Percentiles rank a stretch among this genome's conserved stretches.
These are phyloP conservation scores for Thraustochytrium sp. DNA, from an alignment of 352 stramenopile genomes.

Conservation along the genomic window DNA sequence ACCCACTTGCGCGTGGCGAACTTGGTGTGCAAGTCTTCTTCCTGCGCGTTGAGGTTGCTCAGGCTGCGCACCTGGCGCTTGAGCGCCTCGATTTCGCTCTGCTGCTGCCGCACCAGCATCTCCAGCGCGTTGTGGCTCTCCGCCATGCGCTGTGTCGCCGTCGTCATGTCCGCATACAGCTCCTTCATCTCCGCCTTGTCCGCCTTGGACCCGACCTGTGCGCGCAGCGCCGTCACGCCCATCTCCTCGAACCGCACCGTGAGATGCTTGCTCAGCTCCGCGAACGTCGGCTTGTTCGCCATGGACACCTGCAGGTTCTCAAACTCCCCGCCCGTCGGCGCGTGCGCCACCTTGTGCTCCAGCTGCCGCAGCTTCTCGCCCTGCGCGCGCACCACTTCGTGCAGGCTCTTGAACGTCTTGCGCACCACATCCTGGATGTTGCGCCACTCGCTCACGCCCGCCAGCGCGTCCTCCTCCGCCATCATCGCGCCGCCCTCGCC, in stretches of 20 bases:
- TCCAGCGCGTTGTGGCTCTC: conserved; percentile 30
- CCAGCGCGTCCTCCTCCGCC: conserved; percentile 34
- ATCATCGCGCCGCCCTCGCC: too few relatives aligned
- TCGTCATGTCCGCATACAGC: conserved; percentile 15
- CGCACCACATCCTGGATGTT: conserved; percentile 45
- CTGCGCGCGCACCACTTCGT: conserved; percentile 38
- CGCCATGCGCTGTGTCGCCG: conserved; percentile 20
- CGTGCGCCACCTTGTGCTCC: not conserved
- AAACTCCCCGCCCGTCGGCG: not conserved
- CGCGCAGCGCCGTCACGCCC: not conserved
- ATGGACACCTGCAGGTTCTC: conserved; percentile 30
- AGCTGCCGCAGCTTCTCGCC: conserved; percentile 24
- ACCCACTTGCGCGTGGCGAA: conserved; percentile 25
- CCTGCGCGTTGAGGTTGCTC: not conserved
- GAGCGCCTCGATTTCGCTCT: conserved; percentile 18
- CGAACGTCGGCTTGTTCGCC: conserved; percentile 42
- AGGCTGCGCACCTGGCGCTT: conserved; percentile 22
- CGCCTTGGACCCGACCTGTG: conserved; percentile 19
- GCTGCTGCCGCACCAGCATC: conserved; percentile 33
- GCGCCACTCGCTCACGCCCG: conserved; percentile 41
- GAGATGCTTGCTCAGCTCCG: conserved; percentile 14
- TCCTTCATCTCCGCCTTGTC: conserved; percentile 43
- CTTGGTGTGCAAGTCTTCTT: not conserved
- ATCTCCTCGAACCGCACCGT: conserved; percentile 14
- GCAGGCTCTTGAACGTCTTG: conserved; percentile 37